phyloP scores from a whole-genome alignment of 208 protist genomes.

The Trypanosoma vivax region DNA sequence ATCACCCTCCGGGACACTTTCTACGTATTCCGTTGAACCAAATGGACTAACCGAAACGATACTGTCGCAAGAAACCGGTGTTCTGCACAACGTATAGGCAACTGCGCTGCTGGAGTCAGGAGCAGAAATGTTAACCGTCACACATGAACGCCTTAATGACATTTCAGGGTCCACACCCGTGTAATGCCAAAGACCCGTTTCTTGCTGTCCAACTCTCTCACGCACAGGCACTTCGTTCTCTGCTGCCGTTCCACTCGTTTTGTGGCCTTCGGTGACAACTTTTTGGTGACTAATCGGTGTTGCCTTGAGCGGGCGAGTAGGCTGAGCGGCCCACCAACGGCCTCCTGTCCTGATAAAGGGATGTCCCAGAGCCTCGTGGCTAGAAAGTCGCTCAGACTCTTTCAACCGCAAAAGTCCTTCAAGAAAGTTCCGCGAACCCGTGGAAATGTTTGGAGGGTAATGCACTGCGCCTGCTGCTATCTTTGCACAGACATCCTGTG shows the following conservation, averaged over 20 bases:
- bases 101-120: neutral
- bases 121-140: neutral
- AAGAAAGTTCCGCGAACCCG: constrained; percentile 42
- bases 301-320: neutral
- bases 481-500: constrained; percentile 21
- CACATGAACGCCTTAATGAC: no score
- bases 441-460: constrained; percentile 30
- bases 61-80: constrained; percentile 3
- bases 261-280: no score
- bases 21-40: constrained; percentile 8
- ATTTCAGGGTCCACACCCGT: no score
- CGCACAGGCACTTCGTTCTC: no score
- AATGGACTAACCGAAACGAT: constrained; percentile 17
- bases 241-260: neutral
- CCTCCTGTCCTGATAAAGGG: constrained; percentile 29
- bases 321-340: neutral
- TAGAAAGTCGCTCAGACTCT: constrained; percentile 35
- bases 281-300: no score
- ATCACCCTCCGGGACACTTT: neutral
- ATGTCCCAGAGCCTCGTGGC: constrained; percentile 44
- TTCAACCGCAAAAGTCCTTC: constrained; percentile 39
- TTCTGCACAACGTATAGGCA: neutral
- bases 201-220: no score
- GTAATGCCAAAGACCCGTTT: no score
- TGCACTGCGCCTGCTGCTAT: constrained; percentile 34